A percentile compares a stretch with the other conserved stretches of the same genome.
phyloP scores from a whole-genome alignment of 805 yeast species.

The Candida nonsorbophila region DNA sequence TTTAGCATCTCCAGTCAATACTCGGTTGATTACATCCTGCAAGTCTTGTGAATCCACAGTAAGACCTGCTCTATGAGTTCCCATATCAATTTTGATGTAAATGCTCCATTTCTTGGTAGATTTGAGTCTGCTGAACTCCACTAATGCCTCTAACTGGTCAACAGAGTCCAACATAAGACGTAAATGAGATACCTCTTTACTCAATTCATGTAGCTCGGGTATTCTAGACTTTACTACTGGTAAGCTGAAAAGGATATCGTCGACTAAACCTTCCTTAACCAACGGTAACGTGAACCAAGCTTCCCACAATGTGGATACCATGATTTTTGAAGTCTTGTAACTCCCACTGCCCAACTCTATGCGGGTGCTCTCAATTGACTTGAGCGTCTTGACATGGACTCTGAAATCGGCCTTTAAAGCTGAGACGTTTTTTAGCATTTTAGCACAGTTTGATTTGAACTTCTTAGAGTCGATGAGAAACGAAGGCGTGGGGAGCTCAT shows the following conservation, averaged over 20 bases:
- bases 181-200: conserved; percentile 37
- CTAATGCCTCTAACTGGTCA: conserved; percentile 49
- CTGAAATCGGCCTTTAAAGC: conserved; percentile 45
- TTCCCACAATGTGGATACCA: conserved; percentile 67
- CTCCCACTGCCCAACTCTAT: conserved; percentile 43
- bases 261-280: conserved; percentile 30
- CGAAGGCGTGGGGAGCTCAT: conserved; percentile 57
- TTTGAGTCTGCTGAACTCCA: conserved; percentile 23
- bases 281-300: conserved; percentile 49
- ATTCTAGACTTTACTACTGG: conserved; percentile 44
- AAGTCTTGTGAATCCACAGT: conserved; percentile 27
- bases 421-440: conserved; percentile 44
- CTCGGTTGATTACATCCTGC: conserved; percentile 24
- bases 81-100: conserved; percentile 66
- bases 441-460: conserved; percentile 40
- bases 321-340: conserved; percentile 41
- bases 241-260: conserved; percentile 33
- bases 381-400: conserved; percentile 75
- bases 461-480: conserved; percentile 41
- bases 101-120: conserved; percentile 49
- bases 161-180: conserved; percentile 58
- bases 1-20: conserved; percentile 16
- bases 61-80: conserved; percentile 67
- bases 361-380: conserved; percentile 54
- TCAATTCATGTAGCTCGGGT: conserved; percentile 41